Evolutionary conservation across 306 rosid genomes (phyloP).

Genomic region (Cucumis melo): DNA sequence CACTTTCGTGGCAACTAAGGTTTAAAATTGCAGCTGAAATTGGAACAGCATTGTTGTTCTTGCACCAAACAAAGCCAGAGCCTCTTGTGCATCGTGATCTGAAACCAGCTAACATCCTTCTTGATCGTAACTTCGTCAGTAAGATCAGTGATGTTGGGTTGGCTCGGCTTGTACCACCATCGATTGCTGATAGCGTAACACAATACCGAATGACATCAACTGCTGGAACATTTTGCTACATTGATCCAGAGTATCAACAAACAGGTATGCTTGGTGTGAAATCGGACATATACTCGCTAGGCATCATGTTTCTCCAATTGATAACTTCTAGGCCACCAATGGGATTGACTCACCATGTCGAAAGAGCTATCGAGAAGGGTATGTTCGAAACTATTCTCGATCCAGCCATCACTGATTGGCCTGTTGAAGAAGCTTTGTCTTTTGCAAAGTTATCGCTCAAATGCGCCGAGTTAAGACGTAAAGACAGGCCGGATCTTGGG

Average conservation of each 20-base stretch:
- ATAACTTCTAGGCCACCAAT: constrained; percentile 73
- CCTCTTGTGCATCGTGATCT: constrained; percentile 93
- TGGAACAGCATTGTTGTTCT: constrained; percentile 72
- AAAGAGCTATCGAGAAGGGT: constrained; percentile 52
- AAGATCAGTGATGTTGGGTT: constrained; percentile 88
- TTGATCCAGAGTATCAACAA: constrained; percentile 94
- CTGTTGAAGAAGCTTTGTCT: constrained; percentile 39
- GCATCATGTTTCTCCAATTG: constrained; percentile 65
- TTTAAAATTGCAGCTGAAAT: constrained; percentile 82
- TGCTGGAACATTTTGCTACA: constrained; percentile 93
- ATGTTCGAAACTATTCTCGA: constrained; percentile 46
- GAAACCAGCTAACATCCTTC: constrained; percentile 82
- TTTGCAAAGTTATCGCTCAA: constrained; percentile 54
- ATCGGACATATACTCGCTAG: constrained; percentile 84
- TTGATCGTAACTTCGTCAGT: constrained; percentile 63
- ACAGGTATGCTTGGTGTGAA: constrained; percentile 95
- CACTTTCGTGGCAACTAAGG: constrained; percentile 79
- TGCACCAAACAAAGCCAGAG: constrained; percentile 92
- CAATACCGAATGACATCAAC: constrained; percentile 81
- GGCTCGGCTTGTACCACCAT: constrained; percentile 80
- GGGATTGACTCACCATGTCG: constrained; percentile 80
- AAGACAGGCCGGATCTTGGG: constrained; percentile 80
- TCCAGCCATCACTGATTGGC: constrained; percentile 70
- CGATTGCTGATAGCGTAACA: constrained; percentile 51
- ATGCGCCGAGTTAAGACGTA: constrained; percentile 69